These are phyloP conservation scores for Globisporangium barbulae DNA, from an alignment of 352 stramenopile genomes.

Conservation along the genomic window DNA sequence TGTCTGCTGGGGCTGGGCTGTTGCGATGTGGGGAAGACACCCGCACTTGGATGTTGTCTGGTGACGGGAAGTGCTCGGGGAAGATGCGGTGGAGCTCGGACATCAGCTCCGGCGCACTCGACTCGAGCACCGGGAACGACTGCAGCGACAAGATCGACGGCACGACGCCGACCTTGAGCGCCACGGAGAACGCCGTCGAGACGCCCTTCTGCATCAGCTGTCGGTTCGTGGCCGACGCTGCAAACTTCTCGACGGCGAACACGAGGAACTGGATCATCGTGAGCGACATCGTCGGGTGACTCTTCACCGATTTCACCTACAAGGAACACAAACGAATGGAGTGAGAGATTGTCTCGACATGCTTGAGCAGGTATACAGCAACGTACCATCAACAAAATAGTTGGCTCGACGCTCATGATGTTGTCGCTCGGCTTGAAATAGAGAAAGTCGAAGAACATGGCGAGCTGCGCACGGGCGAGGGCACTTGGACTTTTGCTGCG, in stretches of 20 bases:
- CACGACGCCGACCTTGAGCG: slow-evolving; percentile 74
- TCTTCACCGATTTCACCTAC: slow-evolving; percentile 85
- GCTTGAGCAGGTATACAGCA: not conserved
- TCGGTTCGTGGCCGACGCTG: slow-evolving; percentile 65
- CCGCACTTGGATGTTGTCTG: slow-evolving; percentile 45
- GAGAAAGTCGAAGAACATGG: slow-evolving; percentile 88
- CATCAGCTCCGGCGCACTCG: slow-evolving; percentile 65
- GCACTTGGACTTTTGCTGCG: slow-evolving; percentile 67
- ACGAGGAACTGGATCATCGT: slow-evolving; percentile 85
- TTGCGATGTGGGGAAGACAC: slow-evolving; percentile 20
- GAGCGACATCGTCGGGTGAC: slow-evolving; percentile 76
- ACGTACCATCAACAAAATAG: slow-evolving; percentile 80
- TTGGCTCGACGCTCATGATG: slow-evolving; percentile 81
- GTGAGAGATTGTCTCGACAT: not conserved
- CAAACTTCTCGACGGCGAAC: slow-evolving; percentile 84
- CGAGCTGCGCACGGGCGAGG: slow-evolving; percentile 70
- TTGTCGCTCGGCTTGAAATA: slow-evolving; percentile 82
- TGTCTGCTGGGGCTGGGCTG: slow-evolving; percentile 21
- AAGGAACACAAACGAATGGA: not conserved
- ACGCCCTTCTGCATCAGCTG: slow-evolving; percentile 82
- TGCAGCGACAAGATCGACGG: slow-evolving; percentile 65
- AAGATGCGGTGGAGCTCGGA: slow-evolving; percentile 79
- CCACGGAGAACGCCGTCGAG: slow-evolving; percentile 69
- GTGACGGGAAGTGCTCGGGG: slow-evolving; percentile 72
- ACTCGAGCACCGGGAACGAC: slow-evolving; percentile 70